A percentile compares a stretch with the other conserved stretches of the same genome.
These are phyloP conservation scores for Agrocybe praecox DNA, from an alignment of 768 basidiomycete species.

Conservation along the genomic window DNA sequence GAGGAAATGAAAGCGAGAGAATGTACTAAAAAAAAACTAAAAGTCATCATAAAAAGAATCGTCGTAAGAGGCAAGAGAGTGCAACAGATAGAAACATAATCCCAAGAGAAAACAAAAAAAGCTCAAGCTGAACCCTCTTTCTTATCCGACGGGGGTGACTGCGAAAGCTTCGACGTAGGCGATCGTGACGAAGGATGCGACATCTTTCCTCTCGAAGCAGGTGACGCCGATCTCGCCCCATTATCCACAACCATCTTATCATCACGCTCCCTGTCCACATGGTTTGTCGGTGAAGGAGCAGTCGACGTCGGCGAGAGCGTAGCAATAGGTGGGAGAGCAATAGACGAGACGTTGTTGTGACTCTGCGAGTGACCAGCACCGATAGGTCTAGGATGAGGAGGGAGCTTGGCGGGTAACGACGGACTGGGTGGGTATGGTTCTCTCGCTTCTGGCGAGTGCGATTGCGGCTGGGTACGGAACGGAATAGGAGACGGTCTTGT, in stretches of 20 bases:
- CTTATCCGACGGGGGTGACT: constrained; percentile 57
- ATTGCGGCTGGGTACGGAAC: constrained; percentile 69
- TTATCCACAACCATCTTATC: constrained; percentile 58
- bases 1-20: not conserved
- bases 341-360: constrained; percentile 38
- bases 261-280: constrained; percentile 29
- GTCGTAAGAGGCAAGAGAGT: no score
- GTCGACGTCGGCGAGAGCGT: constrained; percentile 66
- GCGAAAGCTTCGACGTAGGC: constrained; percentile 51
- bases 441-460: constrained; percentile 71
- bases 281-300: constrained; percentile 49
- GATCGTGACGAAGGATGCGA: constrained; percentile 50
- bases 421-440: constrained; percentile 57
- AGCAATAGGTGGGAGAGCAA: constrained; percentile 71
- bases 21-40: not conserved
- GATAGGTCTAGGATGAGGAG: constrained; percentile 75
- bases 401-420: constrained; percentile 60
- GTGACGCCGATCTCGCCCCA: constrained; percentile 45
- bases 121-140: constrained; percentile 28
- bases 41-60: not conserved
- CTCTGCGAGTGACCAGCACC: constrained; percentile 51
- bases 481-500: constrained; percentile 73
- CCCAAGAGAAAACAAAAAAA: constrained; percentile 8
- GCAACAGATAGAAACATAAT: constrained; percentile 1
- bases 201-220: constrained; percentile 55